Evolutionary conservation across 2,329 filamentous ascomycete genomes (phyloP), one percentile per base, ranked within the genome.

Genomic region (Claviceps africana): DNA sequence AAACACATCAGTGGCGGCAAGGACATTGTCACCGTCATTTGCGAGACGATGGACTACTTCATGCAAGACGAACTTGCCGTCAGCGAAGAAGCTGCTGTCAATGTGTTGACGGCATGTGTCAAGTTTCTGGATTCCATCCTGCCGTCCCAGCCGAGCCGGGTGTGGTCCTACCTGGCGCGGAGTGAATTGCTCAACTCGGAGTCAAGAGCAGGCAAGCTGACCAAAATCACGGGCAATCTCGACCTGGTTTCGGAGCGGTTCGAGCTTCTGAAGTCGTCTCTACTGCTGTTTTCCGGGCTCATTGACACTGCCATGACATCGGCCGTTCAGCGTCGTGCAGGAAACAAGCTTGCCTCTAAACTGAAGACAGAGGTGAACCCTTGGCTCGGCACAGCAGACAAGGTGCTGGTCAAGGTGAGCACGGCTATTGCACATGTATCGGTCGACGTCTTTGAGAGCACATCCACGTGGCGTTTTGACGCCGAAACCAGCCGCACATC

Each of bases 131-230:
- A 85, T 58, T 81, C 84, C 2, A 71, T 94, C 19, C 67, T 93
- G 28, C 74, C 77, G 59, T 85, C 78, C n/a, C 80, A 85, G 50
- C 91, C 93, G 0, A 86, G 85, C 53, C 78, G 90, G 54, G 82
- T 95, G 6, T 97, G 93, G 90, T 89, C 91, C 3, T 87, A 91
- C 64, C 77, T 98, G 60, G 81, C 84, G 3, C 82, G 88, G 53
- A 94, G 88, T 64, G 81, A 83, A 56, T 72, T 98, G 19, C 74
- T 98, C 46, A 85, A 86, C 58, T 79, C 82, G 6, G 83, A 88
- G 58, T 83, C 86, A 10, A 83, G 83, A 56, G 83, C 83, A 15
- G 87, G 88, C 11, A 83, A 85, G 55, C 76, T 98, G 55, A 80
- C 83, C 40, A 81, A 81, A 48, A 82, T 97, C 50, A 79, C 94